phyloP scores from a whole-genome alignment of 1,284 basidiomycete genomes.

The Boletus holoroseus region DNA sequence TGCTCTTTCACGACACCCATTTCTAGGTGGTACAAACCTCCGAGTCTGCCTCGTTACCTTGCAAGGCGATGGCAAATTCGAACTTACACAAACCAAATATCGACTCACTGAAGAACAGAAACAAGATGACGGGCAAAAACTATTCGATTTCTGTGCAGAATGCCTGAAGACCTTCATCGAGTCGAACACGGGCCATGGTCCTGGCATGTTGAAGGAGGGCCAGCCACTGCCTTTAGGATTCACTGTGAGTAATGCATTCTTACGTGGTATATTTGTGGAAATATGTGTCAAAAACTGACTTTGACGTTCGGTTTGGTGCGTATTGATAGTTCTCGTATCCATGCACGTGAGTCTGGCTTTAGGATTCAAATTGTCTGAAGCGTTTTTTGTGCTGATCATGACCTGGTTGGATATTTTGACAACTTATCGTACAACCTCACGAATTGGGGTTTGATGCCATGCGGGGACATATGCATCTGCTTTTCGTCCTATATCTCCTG shows the following conservation, averaged over 20 bases:
- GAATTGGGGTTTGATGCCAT: not conserved
- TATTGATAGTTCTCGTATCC: constrained; percentile 84
- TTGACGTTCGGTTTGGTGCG: not conserved
- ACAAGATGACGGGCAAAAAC: constrained; percentile 89
- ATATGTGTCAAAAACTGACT: not conserved
- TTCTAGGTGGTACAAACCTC: constrained; percentile 85
- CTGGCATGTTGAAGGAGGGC: constrained; percentile 59
- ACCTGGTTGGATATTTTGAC: not conserved
- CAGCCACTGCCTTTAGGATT: constrained; percentile 84
- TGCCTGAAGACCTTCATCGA: constrained; percentile 87
- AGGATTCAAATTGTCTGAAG: not conserved
- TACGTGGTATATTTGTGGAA: not conserved
- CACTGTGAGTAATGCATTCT: constrained; percentile 57
- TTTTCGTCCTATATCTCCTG: not conserved
- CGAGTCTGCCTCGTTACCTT: constrained; percentile 95
- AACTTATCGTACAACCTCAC: not conserved
- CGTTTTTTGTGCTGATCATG: not conserved
- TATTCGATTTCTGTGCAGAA: constrained; percentile 98
- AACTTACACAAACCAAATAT: constrained; percentile 97
- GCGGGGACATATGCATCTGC: not conserved
- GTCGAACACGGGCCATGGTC: constrained; percentile 61
- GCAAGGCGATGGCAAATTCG: constrained; percentile 90
- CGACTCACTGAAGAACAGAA: constrained; percentile 97
- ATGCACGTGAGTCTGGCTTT: constrained; percentile 61
- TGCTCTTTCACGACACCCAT: not conserved